Base-by-base conservation (phyloP, 2,329 filamentous ascomycete species). In the Coleophoma cylindrospora region DNA sequence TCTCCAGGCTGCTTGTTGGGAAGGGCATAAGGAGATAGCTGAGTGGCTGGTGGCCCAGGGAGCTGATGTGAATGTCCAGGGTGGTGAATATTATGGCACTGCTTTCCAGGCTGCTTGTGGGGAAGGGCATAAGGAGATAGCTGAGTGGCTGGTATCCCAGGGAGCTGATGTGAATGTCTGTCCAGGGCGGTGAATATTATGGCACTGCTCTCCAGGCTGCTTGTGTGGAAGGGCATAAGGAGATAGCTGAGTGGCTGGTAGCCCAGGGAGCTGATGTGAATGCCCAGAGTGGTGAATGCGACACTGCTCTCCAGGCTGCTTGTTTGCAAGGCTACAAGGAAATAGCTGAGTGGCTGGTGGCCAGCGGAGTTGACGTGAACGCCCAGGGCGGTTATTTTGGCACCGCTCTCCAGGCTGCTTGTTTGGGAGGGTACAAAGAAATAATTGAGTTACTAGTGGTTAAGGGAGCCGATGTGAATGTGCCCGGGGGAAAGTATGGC, bases 401-500 rank as follows among this genome's bases (percentile, higher is more conserved):
- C 14, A 43, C 3, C 3, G 13, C 43, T 14, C 27, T 45, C 10
- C 14, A 11, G n/a, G 2, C 12, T 14, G 43, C 43, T 45, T 11
- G 3, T n/a, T 27, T 34, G 33, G 5, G 5, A 45, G 3, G 43
- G 21, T 5, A 45, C 43, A 15, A 45, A 45, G 27, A n/a, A 2
- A 34, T 45, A 37, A 5, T 45, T 2, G 22, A 45, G 27, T 13
- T 38, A 3, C 27, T 45, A 5, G 19, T 19, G 19, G 19, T 3
- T 3, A 2, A 19, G 19, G 19, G 19, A 19, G 19, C 19, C 3
- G 19, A 19, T 19, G 19, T 19, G 3, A 19, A 19, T 19, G 19
- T n/a, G n/a, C n/a, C n/a, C n/a, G 19, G 19, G 19, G 19, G 19
- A 3, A 19, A 65, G 50, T 53, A 22, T 47, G 19, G 27, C 33